phyloP scores from a whole-genome alignment of 2,329 filamentous ascomycete species.

The Dactylellina leptospora region DNA sequence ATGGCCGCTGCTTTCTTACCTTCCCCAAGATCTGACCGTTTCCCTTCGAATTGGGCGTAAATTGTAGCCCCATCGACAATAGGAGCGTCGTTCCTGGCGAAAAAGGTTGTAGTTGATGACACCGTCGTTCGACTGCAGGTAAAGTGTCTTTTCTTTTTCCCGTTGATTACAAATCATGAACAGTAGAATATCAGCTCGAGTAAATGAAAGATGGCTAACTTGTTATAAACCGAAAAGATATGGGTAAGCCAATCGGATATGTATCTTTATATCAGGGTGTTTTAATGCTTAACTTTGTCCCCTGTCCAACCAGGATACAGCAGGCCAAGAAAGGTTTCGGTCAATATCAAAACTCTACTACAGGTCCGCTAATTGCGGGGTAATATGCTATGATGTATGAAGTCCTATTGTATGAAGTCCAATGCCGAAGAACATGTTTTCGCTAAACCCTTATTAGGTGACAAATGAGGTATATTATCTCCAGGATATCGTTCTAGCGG shows the following conservation, averaged over 20 bases:
- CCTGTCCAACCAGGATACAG: constrained; percentile 63
- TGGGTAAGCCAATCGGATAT: too few relatives aligned
- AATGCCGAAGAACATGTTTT: background rate
- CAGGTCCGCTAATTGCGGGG: constrained; percentile 65
- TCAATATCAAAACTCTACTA: constrained; percentile 96
- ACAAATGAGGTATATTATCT: constrained; percentile 37
- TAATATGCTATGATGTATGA: constrained; percentile 58
- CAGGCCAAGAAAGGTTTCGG: constrained; percentile 93
- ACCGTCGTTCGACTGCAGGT: constrained; percentile 57
- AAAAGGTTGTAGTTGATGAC: constrained; percentile 58
- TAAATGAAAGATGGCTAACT: too few relatives aligned
- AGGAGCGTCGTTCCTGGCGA: constrained; percentile 57
- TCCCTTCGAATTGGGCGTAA: constrained; percentile 19
- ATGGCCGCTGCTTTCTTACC: constrained; percentile 12
- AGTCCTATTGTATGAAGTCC: background rate
- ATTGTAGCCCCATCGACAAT: constrained; percentile 56
- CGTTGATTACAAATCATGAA: too few relatives aligned
- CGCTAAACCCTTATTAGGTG: constrained; percentile 27
- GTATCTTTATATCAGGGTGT: too few relatives aligned
- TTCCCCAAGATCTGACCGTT: background rate
- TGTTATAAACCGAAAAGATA: too few relatives aligned
- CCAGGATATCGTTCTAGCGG: background rate
- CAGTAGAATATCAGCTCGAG: too few relatives aligned
- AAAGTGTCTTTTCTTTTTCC: constrained; percentile 26
- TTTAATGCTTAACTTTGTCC: too few relatives aligned